phyloP scores from a whole-genome alignment of 192 early-diverging fungal species.

The Martensiomyces pterosporus region DNA sequence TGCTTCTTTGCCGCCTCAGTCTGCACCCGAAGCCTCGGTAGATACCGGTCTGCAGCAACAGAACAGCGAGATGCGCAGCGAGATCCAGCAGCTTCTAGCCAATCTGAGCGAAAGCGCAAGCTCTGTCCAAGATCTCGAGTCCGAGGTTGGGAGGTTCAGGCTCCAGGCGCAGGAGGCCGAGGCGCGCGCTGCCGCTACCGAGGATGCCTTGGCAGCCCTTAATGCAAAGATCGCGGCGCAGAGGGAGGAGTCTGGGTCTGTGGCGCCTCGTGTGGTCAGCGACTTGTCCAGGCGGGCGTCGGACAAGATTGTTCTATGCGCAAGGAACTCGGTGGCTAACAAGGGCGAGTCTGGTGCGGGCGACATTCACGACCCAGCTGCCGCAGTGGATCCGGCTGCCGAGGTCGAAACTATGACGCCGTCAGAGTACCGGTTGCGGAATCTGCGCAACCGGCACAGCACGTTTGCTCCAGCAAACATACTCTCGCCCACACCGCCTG shows the following conservation, averaged over 20 bases:
- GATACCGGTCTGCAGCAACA: not conserved
- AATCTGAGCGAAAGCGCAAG: not conserved
- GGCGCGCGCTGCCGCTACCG: slow-evolving; percentile 15
- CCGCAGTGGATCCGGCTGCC: not conserved
- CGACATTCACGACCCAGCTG: no score
- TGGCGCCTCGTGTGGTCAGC: not conserved
- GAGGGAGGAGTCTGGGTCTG: slow-evolving; percentile 7
- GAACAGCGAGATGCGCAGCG: not conserved
- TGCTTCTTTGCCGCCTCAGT: no score
- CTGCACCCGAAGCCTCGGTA: not conserved
- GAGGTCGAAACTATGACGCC: not conserved
- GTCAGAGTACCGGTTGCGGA: slow-evolving; percentile 29
- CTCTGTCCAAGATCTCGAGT: not conserved
- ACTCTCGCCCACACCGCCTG: not conserved
- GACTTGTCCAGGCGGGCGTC: slow-evolving; percentile 18
- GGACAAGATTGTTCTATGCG: slow-evolving; percentile 29
- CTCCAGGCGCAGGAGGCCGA: slow-evolving; percentile 27
- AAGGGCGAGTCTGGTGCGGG: not conserved
- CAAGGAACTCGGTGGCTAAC: slow-evolving; percentile 21
- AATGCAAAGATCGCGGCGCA: slow-evolving; percentile 5
- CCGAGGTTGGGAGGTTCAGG: slow-evolving; percentile 13
- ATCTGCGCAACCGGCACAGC: slow-evolving; percentile 38
- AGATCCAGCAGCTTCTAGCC: slow-evolving; percentile 10
- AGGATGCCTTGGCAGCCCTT: slow-evolving; percentile 25
- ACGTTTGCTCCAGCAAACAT: slow-evolving; percentile 8